Base-by-base conservation (phyloP, 192 early-diverging fungal genomes). In the Linnemannia hyalina region DNA sequence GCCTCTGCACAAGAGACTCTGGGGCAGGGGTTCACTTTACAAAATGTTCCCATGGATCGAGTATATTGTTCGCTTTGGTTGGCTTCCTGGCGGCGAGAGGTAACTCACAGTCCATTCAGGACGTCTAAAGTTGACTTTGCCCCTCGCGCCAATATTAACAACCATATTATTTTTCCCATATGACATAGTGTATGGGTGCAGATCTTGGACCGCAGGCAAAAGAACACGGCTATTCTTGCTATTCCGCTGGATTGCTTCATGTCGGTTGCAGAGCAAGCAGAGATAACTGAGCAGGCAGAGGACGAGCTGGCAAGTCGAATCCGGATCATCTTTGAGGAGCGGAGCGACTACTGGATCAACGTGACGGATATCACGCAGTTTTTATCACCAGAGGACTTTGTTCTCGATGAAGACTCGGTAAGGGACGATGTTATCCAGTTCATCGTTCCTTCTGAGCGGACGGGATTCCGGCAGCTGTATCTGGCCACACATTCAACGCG, bases 31-130 rank as follows among this genome's bases (percentile, higher is more conserved):
- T 8, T 76, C 76, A 10, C 73, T 94, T 16, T 78, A 90, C 70
- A 81, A 80, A 32, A 60, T 88, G 15, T 95, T 93, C 69, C 93
- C 94, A 13, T 95, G 94, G 94, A 76, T 89, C 38, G 94, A 95
- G 68, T 95, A 95, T 85, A 92, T 94, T 73, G 90, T 91, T 15
- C 81, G 94, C 23, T 90, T 92, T 71, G 93, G 93, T 0, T 95
- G 94, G 94, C 42, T 90, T 29, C 91, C 93, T n/a, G 85, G 91
- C 55, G 90, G 89, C 0, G 44, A 92, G 68, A 89, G 90, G 92
- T 93, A 88, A 69, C 46, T 32, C 29, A 23, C 70, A 22, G 2
- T 20, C 22, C 16, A 36, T 20, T 15, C 20, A 7, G 6, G 16
- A 40, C 3, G 3, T 46, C 13, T 46, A 11, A 46, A 13, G 44